Base-by-base conservation (phyloP, 2,329 filamentous ascomycete genomes). In the Beauveria caledonica region DNA sequence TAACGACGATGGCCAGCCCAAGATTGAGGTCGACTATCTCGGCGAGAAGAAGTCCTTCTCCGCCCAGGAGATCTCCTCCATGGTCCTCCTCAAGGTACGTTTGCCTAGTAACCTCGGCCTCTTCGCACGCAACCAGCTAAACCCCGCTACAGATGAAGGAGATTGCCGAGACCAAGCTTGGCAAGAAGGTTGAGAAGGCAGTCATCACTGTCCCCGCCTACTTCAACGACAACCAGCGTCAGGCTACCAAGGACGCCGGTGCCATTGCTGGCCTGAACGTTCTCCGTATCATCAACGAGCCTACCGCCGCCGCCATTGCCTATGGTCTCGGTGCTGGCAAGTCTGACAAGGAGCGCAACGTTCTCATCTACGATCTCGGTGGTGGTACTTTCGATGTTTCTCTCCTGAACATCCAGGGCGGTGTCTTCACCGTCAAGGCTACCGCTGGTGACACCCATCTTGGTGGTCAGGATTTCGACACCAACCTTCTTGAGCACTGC, bases 351-450 rank as follows among this genome's bases (percentile, higher is more conserved):
- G 90, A 94, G 79, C 87, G 89, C 73, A 89, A 93, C 80, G 92
- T 94, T 75, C 90, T 95, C 71, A 90, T 94, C 74, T 94, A 93
- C 79, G 90, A 95, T 85, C 88, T 99, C 66, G 94, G 94, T 86
- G 94, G 94, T 86, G 94, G 94, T 86, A 99, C 94, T 77, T 99
- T 99, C 80, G 94, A 99, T 97, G 94, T 99, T 29, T 97, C 94
- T 66, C 90, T 97, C 68, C 86, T 99, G 50, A 93, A 96, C 85
- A 97, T 99, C 76, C 92, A 97, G 81, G 92, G 93, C 73, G 92
- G 92, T 74, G 90, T 96, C 69, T 96, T 97, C 74, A 92, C 96
- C 82, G 92, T 97, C 68, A 78, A 93, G 77, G 89, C 92, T 76
- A 96, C 92, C 70, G 91, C 92, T 73, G 92, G 92, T 91, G 92